Percentiles rank a stretch among this genome's conserved stretches.
phyloP scores from a whole-genome alignment of 768 basidiomycete genomes.

The Tylopilus felleus region DNA sequence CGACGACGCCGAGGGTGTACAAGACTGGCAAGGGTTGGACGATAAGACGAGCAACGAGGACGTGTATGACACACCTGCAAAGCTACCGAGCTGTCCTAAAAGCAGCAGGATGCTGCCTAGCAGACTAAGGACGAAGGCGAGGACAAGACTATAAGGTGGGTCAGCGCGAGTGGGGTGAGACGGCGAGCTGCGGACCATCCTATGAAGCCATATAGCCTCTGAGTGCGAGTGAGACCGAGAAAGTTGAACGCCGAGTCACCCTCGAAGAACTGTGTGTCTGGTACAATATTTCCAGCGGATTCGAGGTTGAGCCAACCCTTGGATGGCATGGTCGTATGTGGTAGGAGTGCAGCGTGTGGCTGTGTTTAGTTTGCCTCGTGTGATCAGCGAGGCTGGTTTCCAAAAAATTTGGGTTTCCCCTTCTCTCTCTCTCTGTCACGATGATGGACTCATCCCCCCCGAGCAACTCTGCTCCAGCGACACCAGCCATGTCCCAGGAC shows the following conservation, averaged over 20 bases:
- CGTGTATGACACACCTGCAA: slow-evolving; percentile 58
- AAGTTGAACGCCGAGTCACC: slow-evolving; percentile 85
- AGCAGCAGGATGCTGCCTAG: slow-evolving; percentile 78
- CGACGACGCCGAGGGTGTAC: slow-evolving; percentile 76
- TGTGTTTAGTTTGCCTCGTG: slow-evolving; percentile 22
- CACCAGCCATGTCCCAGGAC: slow-evolving; percentile 37
- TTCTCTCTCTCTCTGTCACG: not conserved
- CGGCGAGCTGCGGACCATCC: slow-evolving; percentile 60
- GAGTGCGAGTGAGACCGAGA: slow-evolving; percentile 72
- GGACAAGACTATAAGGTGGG: slow-evolving; percentile 47
- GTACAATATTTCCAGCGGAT: slow-evolving; percentile 54
- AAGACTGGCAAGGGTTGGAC: slow-evolving; percentile 49
- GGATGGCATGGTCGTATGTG: slow-evolving; percentile 27
- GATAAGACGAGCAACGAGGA: not conserved
- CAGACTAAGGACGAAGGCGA: slow-evolving; percentile 78
- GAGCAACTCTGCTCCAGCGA: slow-evolving; percentile 40
- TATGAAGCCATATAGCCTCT: slow-evolving; percentile 82
- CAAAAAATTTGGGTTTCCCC: not conserved
- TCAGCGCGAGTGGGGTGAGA: not conserved
- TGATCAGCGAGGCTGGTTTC: slow-evolving; percentile 24
- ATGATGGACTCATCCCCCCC: not conserved
- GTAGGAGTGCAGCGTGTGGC: slow-evolving; percentile 2
- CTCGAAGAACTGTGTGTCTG: slow-evolving; percentile 83
- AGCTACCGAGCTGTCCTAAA: slow-evolving; percentile 61
- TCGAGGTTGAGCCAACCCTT: slow-evolving; percentile 91